Evolutionary conservation across 176 grass and related monocot species (phyloP), one percentile per base, ranked within the genome.

Genomic region (Secale cereale): DNA sequence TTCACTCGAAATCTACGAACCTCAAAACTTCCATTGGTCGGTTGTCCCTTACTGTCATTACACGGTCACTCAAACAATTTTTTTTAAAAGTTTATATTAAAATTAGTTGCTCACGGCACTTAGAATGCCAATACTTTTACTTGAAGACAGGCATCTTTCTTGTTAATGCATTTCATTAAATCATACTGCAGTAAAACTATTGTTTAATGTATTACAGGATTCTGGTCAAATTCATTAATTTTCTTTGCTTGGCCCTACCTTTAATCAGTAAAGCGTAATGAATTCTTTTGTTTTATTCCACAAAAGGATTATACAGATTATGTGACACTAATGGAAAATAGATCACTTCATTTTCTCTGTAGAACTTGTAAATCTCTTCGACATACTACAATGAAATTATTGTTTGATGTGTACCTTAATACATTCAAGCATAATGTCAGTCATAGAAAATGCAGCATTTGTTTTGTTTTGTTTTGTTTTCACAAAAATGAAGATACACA

Each of bases 271-370:
- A 64, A 81, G 6, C 15, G 8, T 45, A 62, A 4, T 73, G 65
- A 45, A 66, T 50, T 61, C 71, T 60, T 60, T 23, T 60, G 52
- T 56, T 54, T 48, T 15, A 14, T 74, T 73, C 27, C 25, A 74
- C 40, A 76, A 36, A 5, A 48, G 1, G 36, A 66, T 46, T n/a
- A 27, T 9, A 77, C 17, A 16, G 23, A 78, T 70, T 56, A 27
- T 14, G 46, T 37, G 82, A 20, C 33, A 56, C 33, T 29, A 74
- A 65, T 26, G 76, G 54, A 74, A 64, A 45, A 28, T 41, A 78
- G 85, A 76, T 75, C 76, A 96, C 97, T 91, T 98, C 97, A 39
- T 77, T 89, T 63, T 92, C 71, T 86, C 78, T 76, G 75, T 98
- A 95, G 72, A 90, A 86, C 6, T 43, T 89, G 78, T 92, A 95